Base-by-base conservation (phyloP, 495 filamentous ascomycete species). In the Amniculicola lignicola region DNA sequence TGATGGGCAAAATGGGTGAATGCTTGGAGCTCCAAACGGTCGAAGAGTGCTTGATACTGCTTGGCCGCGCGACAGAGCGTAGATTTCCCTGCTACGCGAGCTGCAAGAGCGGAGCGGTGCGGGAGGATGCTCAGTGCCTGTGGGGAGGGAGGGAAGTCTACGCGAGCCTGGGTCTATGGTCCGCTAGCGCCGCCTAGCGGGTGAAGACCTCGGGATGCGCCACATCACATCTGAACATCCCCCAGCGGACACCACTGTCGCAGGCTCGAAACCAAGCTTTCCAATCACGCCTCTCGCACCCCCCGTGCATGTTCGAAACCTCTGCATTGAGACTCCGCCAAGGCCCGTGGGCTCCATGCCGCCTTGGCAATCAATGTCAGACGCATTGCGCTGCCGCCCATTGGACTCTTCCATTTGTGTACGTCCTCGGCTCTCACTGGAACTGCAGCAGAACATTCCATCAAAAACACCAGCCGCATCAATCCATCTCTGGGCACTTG, bases 401-500 rank as follows among this genome's bases (percentile, higher is more conserved):
- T 61, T 56, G 51, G 58, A 38, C 38, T 9, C 10, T n/a, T 19
- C 4, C 16, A 55, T 51, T 61, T 50, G 51, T 50, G 24, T 42
- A 40, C 18, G 14, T 23, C 1, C 19, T 9, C 12, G 35, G 24
- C 44, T 56, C 43, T 15, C 33, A 61, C 58, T 21, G 18, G n/a
- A 56, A 56, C 51, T 61, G 58, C 58, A 45, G 15, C 51, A 61
- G 51, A 54, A 44, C 11, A 22, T 41, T 51, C 58, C 45, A 21
- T 25, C 45, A 22, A 10, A 51, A 49, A 50, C 58, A 39, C 4
- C 45, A 38, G 40, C 11, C 45, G 58, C 58, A 55, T 51, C 58
- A 61, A 44, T 51, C 2, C 2, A 15, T 23, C 19, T 3, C 35
- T 16, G 10, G 6, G 1, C 3, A 7, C 11, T 39, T 37, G 28